These are phyloP conservation scores for Komagataea norvegica DNA, from an alignment of 1,139 yeast genomes.

Conservation along the genomic window DNA sequence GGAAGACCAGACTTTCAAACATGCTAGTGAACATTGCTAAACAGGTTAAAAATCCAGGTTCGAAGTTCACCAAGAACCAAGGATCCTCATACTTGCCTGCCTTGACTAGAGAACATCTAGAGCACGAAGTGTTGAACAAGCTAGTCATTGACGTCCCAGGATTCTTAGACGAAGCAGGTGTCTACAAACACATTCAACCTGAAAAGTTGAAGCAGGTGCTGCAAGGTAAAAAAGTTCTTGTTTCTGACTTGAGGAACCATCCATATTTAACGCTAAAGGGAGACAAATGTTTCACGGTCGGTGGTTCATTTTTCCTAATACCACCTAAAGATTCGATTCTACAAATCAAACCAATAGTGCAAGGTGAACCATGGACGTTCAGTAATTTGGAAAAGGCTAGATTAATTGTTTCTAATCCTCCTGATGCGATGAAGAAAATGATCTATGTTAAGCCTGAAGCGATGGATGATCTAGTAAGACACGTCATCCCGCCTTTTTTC, in stretches of 20 bases:
- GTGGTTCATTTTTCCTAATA: constrained; percentile 54
- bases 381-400: constrained; percentile 31
- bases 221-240: constrained; percentile 35
- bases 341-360: constrained; percentile 31
- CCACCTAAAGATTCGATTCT: constrained; percentile 43
- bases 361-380: constrained; percentile 30
- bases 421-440: constrained; percentile 30
- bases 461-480: constrained; percentile 35
- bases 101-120: constrained; percentile 46
- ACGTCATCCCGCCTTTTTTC: constrained; percentile 59
- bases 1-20: constrained; percentile 65
- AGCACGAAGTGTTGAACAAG: constrained; percentile 32
- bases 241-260: constrained; percentile 27
- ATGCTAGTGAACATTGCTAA: constrained; percentile 37
- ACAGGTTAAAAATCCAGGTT: constrained; percentile 14
- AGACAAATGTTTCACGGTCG: constrained; percentile 47
- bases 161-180: constrained; percentile 34
- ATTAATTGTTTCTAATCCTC: constrained; percentile 14
- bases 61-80: constrained; percentile 10
- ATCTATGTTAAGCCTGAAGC: constrained; percentile 35
- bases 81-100: constrained; percentile 48
- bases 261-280: constrained; percentile 38
- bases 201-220: constrained; percentile 33
- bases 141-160: constrained; percentile 55
- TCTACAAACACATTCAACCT: constrained; percentile 33